Conservation (phyloP, 345 rosid species). For the Clarkia xantiana region DNA sequence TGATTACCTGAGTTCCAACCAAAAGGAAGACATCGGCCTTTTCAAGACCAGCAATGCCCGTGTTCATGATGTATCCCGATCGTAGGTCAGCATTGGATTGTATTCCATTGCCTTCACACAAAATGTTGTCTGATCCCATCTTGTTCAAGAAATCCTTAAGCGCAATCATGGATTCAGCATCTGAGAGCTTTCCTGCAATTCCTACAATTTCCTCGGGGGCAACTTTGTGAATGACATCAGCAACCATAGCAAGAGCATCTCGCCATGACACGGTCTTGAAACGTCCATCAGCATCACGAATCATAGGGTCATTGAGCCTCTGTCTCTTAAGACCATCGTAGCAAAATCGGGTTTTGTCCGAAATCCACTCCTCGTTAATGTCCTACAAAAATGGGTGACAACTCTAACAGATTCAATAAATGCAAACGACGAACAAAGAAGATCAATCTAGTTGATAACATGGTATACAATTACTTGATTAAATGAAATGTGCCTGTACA, state of each 20-base stretch:
- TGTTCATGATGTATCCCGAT: constrained; percentile 85
- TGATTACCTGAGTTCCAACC: constrained; percentile 82
- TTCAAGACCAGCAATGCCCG: constrained; percentile 78
- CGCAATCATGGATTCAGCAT: constrained; percentile 99
- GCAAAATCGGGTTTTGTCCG: constrained; percentile 89
- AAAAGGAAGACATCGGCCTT: constrained; percentile 87
- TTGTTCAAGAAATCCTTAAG: constrained; percentile 82
- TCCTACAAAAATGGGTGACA: constrained; percentile 44
- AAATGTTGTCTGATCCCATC: constrained; percentile 89
- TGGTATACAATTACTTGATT: too few relatives aligned
- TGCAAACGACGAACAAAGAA: neutral
- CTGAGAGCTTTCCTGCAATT: constrained; percentile 77
- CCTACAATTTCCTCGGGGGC: constrained; percentile 86
- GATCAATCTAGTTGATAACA: neutral
- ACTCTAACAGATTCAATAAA: neutral
- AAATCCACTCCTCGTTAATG: constrained; percentile 98
- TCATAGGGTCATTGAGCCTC: constrained; percentile 97
- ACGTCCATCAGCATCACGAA: constrained; percentile 83
- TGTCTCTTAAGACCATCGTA: constrained; percentile 98
- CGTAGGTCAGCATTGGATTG: constrained; percentile 81
- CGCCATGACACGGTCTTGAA: constrained; percentile 89
- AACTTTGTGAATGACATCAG: constrained; percentile 62
- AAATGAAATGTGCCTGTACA: too few relatives aligned
- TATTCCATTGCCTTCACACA: constrained; percentile 83
- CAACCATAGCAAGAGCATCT: constrained; percentile 86